Conservation (phyloP, 2,329 filamentous ascomycete species). For the Neonectria neomacrospora region DNA sequence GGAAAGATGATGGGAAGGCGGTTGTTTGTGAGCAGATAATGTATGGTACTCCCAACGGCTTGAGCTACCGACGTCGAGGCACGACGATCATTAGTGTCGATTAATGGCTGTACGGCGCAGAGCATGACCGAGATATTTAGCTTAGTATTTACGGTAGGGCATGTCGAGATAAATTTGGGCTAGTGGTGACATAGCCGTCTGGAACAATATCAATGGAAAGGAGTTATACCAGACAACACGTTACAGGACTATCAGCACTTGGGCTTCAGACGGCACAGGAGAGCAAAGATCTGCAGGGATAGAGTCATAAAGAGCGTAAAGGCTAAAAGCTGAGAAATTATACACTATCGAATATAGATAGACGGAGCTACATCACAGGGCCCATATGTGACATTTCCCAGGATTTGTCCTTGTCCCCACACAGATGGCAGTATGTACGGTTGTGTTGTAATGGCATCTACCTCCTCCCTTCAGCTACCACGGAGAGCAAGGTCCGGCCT, state of each 20-base stretch:
- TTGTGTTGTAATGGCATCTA: constrained; percentile 32
- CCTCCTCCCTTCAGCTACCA: constrained; percentile 37
- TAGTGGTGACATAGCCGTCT: too few species aligned
- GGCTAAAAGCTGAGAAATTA: constrained; percentile 47
- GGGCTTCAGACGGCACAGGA: background rate
- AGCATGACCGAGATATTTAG: background rate
- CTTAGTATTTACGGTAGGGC: background rate
- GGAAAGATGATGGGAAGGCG: background rate
- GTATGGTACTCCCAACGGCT: background rate
- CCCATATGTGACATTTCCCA: constrained; percentile 38
- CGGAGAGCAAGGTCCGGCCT: constrained; percentile 40
- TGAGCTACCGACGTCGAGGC: background rate
- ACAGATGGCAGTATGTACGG: constrained; percentile 40
- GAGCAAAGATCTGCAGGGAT: background rate
- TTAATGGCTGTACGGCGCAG: background rate
- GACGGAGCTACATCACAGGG: constrained; percentile 46
- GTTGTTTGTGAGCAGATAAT: background rate
- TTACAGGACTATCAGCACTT: too few species aligned
- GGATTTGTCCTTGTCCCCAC: constrained; percentile 39
- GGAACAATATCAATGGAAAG: background rate
- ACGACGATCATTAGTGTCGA: background rate
- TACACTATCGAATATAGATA: constrained; percentile 52
- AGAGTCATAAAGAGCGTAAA: constrained; percentile 26
- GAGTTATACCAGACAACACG: background rate
- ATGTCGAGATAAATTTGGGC: too few species aligned